Evolutionary conservation across 2,329 filamentous ascomycete genomes (phyloP).

Genomic region (Pseudomassariella vexata): DNA sequence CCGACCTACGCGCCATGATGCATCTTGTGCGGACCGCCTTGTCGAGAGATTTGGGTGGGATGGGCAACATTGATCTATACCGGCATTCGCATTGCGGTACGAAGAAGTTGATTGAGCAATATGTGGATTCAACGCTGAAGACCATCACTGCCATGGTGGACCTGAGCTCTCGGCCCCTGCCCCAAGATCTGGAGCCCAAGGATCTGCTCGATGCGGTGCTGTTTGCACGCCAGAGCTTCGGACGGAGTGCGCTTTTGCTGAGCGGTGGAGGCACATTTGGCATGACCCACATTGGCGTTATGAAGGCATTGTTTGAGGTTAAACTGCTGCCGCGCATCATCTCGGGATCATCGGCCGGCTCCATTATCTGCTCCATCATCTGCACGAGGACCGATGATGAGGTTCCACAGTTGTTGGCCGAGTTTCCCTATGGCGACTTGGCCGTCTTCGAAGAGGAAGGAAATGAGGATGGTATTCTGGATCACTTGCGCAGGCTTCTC

Average conservation of each 20-base stretch:
- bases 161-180: slow-evolving; percentile 39
- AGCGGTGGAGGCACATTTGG: slow-evolving; percentile 87
- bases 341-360: slow-evolving; percentile 80
- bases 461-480: slow-evolving; percentile 55
- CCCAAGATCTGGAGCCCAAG: slow-evolving; percentile 51
- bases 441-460: slow-evolving; percentile 67
- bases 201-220: slow-evolving; percentile 63
- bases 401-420: slow-evolving; percentile 61
- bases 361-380: slow-evolving; percentile 76
- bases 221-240: slow-evolving; percentile 71
- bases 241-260: slow-evolving; percentile 74
- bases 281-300: slow-evolving; percentile 85
- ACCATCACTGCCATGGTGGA: slow-evolving; percentile 70
- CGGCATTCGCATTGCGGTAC: slow-evolving; percentile 80
- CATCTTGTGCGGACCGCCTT: slow-evolving; percentile 75
- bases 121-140: slow-evolving; percentile 72
- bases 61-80: slow-evolving; percentile 79
- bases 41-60: slow-evolving; percentile 75
- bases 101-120: slow-evolving; percentile 79
- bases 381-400: slow-evolving; percentile 75
- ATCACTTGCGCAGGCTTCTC: slow-evolving; percentile 65
- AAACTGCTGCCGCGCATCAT: slow-evolving; percentile 78
- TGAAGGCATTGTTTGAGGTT: slow-evolving; percentile 73
- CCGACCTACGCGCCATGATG: slow-evolving; percentile 72
- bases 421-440: slow-evolving; percentile 75